phyloP scores from a whole-genome alignment of 768 basidiomycete genomes.

The Gloeostereum incarnatum region DNA sequence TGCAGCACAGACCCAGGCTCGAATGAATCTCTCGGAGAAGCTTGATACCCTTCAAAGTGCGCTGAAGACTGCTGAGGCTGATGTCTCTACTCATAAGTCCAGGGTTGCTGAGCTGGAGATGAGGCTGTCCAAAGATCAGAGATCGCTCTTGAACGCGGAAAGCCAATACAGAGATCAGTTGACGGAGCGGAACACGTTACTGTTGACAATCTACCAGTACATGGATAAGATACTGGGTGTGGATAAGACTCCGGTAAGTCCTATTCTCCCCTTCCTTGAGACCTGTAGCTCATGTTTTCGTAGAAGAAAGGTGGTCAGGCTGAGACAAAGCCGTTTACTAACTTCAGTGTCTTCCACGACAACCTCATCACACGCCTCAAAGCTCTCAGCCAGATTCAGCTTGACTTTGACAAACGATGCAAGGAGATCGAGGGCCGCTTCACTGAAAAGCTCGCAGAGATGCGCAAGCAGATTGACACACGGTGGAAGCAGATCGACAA shows the following conservation, averaged over 20 bases:
- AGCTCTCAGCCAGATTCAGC: conserved; percentile 72
- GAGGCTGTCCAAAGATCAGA: conserved; percentile 74
- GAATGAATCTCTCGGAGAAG: conserved; percentile 83
- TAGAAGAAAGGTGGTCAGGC: conserved; percentile 71
- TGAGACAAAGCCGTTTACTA: conserved; percentile 89
- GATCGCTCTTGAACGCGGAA: conserved; percentile 61
- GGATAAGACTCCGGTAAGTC: conserved; percentile 72
- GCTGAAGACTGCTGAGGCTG: conserved; percentile 60
- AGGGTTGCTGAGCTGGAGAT: conserved; percentile 71
- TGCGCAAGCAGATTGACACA: conserved; percentile 81
- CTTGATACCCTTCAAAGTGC: conserved; percentile 60
- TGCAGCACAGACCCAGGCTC: conserved; percentile 78
- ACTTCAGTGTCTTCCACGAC: conserved; percentile 91
- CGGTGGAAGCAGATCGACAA: conserved; percentile 92
- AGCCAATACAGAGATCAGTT: conserved; percentile 84
- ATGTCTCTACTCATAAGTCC: conserved; percentile 48
- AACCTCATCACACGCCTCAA: conserved; percentile 86
- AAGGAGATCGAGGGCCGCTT: conserved; percentile 74
- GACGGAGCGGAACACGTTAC: conserved; percentile 85
- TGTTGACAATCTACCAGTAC: conserved; percentile 91
- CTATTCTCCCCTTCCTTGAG: neutral
- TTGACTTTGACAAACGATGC: conserved; percentile 77
- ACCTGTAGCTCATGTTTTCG: neutral
- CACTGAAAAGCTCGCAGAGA: conserved; percentile 61
- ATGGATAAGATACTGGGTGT: conserved; percentile 90